Conservation (phyloP, 83 land plant species). For the Picea abies region DNA sequence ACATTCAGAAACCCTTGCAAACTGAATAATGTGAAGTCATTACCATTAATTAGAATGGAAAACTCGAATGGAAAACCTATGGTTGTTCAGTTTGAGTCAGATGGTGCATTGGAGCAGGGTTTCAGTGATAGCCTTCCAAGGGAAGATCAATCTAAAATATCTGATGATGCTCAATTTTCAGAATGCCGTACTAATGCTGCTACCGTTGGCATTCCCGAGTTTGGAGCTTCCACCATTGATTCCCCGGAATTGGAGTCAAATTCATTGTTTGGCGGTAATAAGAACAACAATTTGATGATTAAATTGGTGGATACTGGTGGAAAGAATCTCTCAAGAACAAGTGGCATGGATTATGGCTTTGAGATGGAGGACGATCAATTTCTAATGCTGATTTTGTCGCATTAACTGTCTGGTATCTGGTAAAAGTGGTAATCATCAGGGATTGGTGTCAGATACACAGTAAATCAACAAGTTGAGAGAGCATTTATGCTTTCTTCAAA, state of each 20-base stretch:
- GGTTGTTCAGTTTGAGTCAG: constrained; percentile 21
- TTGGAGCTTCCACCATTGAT: not conserved
- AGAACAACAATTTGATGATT: not conserved
- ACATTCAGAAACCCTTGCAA: not conserved
- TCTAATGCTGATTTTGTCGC: too few relatives aligned
- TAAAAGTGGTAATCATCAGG: too few relatives aligned
- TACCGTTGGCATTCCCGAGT: not conserved
- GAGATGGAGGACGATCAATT: too few relatives aligned
- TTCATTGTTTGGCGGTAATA: not conserved
- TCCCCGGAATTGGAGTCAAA: not conserved
- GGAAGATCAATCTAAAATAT: constrained; percentile 12
- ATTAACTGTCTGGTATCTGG: too few relatives aligned
- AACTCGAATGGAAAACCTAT: not conserved
- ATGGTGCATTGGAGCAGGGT: constrained; percentile 22
- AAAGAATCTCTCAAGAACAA: not conserved
- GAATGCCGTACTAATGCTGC: constrained; percentile 9
- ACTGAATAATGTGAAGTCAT: not conserved
- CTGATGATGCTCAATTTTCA: not conserved
- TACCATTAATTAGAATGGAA: not conserved
- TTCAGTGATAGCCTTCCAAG: too few relatives aligned
- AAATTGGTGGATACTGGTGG: constrained; percentile 1
- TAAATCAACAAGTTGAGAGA: too few relatives aligned
- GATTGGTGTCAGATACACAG: too few relatives aligned
- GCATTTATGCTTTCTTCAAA: too few relatives aligned
- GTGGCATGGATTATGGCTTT: too few relatives aligned